Base-by-base conservation (phyloP, 192 early-diverging fungal genomes). In the Phycomyces nitens region DNA sequence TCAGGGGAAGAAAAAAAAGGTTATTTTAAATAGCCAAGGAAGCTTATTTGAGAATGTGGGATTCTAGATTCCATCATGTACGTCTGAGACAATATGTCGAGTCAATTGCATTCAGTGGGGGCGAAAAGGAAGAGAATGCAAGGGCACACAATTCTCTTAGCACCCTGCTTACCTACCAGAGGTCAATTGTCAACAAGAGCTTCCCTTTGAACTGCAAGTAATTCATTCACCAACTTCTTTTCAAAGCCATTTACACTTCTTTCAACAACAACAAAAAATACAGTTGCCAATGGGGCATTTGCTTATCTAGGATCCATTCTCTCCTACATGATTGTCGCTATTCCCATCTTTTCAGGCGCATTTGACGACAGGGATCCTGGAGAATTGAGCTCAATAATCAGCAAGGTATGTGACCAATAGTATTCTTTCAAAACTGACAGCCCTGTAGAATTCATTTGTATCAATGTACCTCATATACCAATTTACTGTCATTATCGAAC, bases 401-500 rank as follows among this genome's bases (percentile, higher is more conserved):
- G 91, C 65, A 77, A 77, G 75, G 81, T 75, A 58, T 47, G 40
- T 66, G 34, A 23, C 27, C 14, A 27, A n/a, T 54, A 10, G 21
- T 14, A 23, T 20, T 56, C 41, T 65, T 20, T 57, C 16, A 50
- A 18, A 50, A 50, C 14, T 15, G 10, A 24, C 3, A 60, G n/a
- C 50, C 0, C 26, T 18, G 23, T 29, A 84, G 75, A 89, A 86
- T 43, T 79, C 91, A 0, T 96, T 94, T 71, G 77, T 94, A 23
- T 90, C 89, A 27, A 80, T 96, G 74, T 96, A 94, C 53, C 75
- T 96, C 23, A 88, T 90, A 18, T 92, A 80, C 69, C 85, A 80
- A 26, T 94, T 94, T 68, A 85, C 86, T 0, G 59, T 68, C 6
- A 77, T 94, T 23, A 87, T 92, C 42, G 77, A 89, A 51, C 84